Evolutionary conservation across 495 filamentous ascomycete species (phyloP), one percentile per base, ranked within the genome.

Genomic region (Neurospora terricola): DNA sequence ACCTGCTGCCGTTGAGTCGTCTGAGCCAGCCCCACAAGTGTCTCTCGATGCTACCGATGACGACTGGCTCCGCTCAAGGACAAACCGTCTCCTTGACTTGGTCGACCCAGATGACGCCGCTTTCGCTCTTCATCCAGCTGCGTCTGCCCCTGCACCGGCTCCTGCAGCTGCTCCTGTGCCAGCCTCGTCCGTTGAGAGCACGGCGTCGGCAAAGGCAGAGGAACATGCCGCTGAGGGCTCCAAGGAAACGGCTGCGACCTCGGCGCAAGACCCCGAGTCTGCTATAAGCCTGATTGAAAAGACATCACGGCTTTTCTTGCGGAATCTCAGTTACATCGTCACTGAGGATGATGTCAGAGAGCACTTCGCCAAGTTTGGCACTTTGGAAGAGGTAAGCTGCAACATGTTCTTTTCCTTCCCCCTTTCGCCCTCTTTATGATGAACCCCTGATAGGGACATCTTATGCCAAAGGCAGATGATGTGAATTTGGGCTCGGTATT

Each of bases 401-500:
- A 23, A 38, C 70, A 74, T 73, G 69, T 73, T 72, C 45, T 37
- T 71, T 73, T 74, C 82, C 83, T 34, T 6, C 71, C 70, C 78
- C 73, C 18, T 70, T 73, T 62, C 70, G 73, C 73, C 76, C 78
- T 80, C 87, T 86, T 83, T 79, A 86, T 94, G 95, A 98, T 98
- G 95, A 98, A 91, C 82, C 88, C 88, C 91, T 91, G 95, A 97
- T 98, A 98, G 96, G 96, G 96, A 98, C 95, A 98, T 87, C 94
- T 92, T 90, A 98, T 96, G 90, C 89, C 91, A 74, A 48, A 78
- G 72, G 85, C 83, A 85, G 84, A 73, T 87, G 87, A 88, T 86
- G 87, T 82, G 83, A 87, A 83, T 75, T 75, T 84, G 86, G 86
- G 86, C 83, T 85, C 82, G 84, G 81, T 85, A 87, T 89, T 88